Percentiles rank a stretch among this genome's conserved stretches.
phyloP scores from a whole-genome alignment of 208 protist species.

The Trypanosoma cruzi region DNA sequence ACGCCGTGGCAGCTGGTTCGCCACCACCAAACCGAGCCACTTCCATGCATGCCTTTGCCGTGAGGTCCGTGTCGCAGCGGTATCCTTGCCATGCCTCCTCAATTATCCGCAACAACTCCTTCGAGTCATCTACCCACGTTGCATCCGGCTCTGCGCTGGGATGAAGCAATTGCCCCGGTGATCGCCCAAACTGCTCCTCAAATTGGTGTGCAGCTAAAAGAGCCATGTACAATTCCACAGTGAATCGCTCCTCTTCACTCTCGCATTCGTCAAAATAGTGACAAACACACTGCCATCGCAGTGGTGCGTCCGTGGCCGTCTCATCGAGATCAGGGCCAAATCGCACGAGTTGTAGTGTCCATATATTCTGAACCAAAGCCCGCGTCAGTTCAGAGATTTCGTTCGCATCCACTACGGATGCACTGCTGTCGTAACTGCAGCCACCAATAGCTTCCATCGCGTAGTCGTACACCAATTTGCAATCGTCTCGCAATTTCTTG shows the following conservation, averaged over 20 bases:
- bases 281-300: slow-evolving; percentile 7
- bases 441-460: slow-evolving; percentile 29
- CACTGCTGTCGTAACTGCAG: neutral
- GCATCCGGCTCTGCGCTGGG: neutral
- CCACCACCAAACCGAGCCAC: slow-evolving; percentile 64
- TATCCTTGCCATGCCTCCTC: neutral
- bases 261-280: slow-evolving; percentile 12
- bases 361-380: slow-evolving; percentile 44
- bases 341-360: slow-evolving; percentile 34
- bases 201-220: slow-evolving; percentile 19
- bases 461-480: slow-evolving; percentile 29
- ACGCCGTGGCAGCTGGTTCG: slow-evolving; percentile 92
- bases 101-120: slow-evolving; percentile 19
- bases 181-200: slow-evolving; percentile 25
- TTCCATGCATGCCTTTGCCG: slow-evolving; percentile 46
- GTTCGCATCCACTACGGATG: neutral
- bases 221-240: slow-evolving; percentile 21
- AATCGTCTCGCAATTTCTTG: slow-evolving; percentile 55
- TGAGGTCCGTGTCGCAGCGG: slow-evolving; percentile 2
- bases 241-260: slow-evolving; percentile 13
- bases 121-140: slow-evolving; percentile 21
- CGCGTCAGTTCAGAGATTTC: slow-evolving; percentile 4
- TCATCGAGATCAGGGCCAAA: slow-evolving; percentile 31
- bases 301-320: neutral
- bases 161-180: slow-evolving; percentile 8